These are phyloP conservation scores for Rutstroemia sydowiana DNA, from an alignment of 2,329 filamentous ascomycete species.

Conservation along the genomic window DNA sequence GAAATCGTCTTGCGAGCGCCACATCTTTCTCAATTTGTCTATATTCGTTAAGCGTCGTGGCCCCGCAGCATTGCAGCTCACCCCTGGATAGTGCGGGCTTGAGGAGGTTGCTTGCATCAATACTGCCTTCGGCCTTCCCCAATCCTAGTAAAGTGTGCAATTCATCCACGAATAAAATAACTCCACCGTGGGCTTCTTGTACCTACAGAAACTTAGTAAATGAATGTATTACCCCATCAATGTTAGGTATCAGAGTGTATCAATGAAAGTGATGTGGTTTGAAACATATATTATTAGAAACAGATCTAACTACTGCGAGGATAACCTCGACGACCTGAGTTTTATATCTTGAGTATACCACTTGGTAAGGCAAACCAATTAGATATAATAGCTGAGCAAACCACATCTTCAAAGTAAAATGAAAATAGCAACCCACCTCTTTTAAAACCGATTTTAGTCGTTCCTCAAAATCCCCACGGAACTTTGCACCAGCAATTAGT, in stretches of 20 bases:
- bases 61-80: constrained; percentile 80
- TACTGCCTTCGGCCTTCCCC: constrained; percentile 91
- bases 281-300: neutral
- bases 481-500: constrained; percentile 92
- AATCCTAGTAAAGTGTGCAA: constrained; percentile 85
- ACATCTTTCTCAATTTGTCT: constrained; percentile 93
- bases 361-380: neutral
- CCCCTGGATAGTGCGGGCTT: constrained; percentile 91
- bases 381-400: neutral
- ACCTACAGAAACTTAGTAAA: constrained; percentile 10
- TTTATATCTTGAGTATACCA: neutral
- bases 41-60: constrained; percentile 89
- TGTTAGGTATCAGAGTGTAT: neutral
- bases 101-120: constrained; percentile 89
- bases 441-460: constrained; percentile 82
- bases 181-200: constrained; percentile 76
- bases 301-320: constrained; percentile 2
- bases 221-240: neutral
- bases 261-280: constrained; percentile 32
- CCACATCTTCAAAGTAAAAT: neutral
- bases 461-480: constrained; percentile 93
- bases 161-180: constrained; percentile 94
- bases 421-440: constrained; percentile 45
- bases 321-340: neutral
- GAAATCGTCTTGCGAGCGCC: constrained; percentile 83